phyloP scores from a whole-genome alignment of 208 protist genomes.

The Crithidia mellificae region DNA sequence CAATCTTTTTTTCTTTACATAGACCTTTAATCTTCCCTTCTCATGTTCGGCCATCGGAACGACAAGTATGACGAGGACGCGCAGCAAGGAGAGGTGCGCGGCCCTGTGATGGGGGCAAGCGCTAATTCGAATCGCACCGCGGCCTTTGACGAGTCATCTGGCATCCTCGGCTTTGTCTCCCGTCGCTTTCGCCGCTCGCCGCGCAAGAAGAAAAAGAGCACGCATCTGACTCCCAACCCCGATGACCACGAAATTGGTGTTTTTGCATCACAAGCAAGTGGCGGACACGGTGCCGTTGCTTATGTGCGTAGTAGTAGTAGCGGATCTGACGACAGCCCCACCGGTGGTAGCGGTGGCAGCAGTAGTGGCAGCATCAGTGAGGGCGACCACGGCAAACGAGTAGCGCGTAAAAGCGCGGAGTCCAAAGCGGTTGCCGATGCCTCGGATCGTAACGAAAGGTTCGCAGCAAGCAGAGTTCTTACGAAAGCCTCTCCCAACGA shows the following conservation, averaged over 20 bases:
- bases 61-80: neutral
- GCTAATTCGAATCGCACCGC: conserved; percentile 19
- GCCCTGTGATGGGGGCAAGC: conserved; percentile 20
- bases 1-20: no score
- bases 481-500: no score
- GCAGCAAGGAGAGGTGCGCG: neutral
- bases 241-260: neutral
- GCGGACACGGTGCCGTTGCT: neutral
- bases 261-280: neutral
- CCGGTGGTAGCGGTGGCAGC: neutral
- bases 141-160: conserved; percentile 21
- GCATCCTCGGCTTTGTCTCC: conserved; percentile 17
- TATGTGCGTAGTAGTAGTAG: neutral
- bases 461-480: no score
- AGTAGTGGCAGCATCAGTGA: no score
- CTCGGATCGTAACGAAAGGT: no score
- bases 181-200: conserved; percentile 2
- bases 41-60: neutral
- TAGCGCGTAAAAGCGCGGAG: no score
- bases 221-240: neutral
- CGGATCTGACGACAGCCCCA: neutral
- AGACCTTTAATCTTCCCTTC: neutral
- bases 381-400: no score
- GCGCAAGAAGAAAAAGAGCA: neutral
- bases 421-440: no score